These are phyloP conservation scores for Fraxinus excelsior DNA, from an alignment of 257 asterid species.

Conservation along the genomic window DNA sequence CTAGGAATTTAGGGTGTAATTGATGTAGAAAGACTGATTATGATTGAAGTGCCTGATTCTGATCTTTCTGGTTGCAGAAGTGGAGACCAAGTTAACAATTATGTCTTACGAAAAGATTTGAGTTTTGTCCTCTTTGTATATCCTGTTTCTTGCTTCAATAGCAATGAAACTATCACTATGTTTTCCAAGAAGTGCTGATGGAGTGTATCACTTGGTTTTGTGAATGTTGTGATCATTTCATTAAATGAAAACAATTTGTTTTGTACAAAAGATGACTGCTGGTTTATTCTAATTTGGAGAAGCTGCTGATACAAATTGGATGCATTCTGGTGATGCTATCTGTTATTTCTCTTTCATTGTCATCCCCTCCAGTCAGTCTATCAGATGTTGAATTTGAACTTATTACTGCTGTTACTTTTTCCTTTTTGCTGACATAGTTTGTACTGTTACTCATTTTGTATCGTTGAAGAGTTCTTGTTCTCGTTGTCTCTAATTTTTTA, in stretches of 20 bases:
- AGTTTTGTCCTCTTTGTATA: neutral
- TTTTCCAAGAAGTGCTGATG: neutral
- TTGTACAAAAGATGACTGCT: neutral
- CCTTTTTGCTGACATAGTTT: slow-evolving; percentile 3
- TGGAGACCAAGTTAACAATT: neutral
- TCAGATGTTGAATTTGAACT: neutral
- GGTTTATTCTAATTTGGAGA: neutral
- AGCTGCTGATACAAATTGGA: neutral
- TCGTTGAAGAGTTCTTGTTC: neutral
- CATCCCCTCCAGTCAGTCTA: neutral
- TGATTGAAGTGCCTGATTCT: neutral
- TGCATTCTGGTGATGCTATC: neutral
- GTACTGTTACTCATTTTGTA: slow-evolving; percentile 12
- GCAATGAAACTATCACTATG: too few species aligned
- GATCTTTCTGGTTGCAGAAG: slow-evolving; percentile 1
- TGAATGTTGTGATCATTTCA: neutral
- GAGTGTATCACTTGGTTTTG: neutral
- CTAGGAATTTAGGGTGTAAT: neutral
- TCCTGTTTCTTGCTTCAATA: neutral
- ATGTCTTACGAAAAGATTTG: neutral
- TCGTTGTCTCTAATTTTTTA: neutral
- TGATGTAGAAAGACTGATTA: neutral
- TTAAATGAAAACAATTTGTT: neutral
- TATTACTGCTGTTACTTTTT: neutral
- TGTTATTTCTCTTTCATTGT: neutral